Evolutionary conservation across 108 stramenopile species (phyloP).

Genomic region (Cyclostephanos invisitatus): DNA sequence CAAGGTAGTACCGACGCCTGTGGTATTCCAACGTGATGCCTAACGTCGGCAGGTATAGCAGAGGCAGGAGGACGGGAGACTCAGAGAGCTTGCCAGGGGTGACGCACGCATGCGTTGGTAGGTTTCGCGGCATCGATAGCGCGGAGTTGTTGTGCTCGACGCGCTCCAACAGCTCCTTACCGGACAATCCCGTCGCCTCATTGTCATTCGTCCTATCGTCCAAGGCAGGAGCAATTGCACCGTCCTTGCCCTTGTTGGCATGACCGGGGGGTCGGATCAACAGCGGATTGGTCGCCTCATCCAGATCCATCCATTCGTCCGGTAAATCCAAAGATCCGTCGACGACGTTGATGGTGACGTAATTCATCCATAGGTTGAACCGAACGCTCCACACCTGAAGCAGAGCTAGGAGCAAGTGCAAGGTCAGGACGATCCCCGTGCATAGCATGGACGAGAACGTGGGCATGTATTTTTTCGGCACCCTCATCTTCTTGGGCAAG

Average conservation of each 20-base stretch:
- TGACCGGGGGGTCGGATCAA: constrained; percentile 12
- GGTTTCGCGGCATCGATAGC: constrained; percentile 40
- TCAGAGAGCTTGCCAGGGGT: constrained; percentile 66
- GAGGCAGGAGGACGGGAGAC: constrained; percentile 61
- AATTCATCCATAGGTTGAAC: constrained; percentile 90
- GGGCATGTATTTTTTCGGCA: constrained; percentile 76
- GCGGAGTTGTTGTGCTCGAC: constrained; percentile 40
- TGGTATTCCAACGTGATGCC: constrained; percentile 93
- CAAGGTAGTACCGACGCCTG: constrained; percentile 78
- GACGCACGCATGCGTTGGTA: constrained; percentile 81
- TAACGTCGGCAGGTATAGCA: constrained; percentile 73
- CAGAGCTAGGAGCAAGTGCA: constrained; percentile 87
- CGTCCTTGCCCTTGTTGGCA: neutral
- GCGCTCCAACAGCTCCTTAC: constrained; percentile 33
- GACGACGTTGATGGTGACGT: constrained; percentile 58
- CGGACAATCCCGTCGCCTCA: constrained; percentile 20
- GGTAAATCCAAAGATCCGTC: constrained; percentile 43
- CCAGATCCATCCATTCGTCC: constrained; percentile 68
- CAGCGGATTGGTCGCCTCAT: constrained; percentile 31
- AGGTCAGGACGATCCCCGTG: constrained; percentile 67
- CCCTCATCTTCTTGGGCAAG: constrained; percentile 78
- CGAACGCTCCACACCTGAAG: constrained; percentile 94
- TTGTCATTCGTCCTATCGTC: constrained; percentile 18
- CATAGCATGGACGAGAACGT: constrained; percentile 79
- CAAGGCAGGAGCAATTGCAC: neutral